Conservation (phyloP, 495 filamentous ascomycete genomes). For the Penicillium salamii region DNA sequence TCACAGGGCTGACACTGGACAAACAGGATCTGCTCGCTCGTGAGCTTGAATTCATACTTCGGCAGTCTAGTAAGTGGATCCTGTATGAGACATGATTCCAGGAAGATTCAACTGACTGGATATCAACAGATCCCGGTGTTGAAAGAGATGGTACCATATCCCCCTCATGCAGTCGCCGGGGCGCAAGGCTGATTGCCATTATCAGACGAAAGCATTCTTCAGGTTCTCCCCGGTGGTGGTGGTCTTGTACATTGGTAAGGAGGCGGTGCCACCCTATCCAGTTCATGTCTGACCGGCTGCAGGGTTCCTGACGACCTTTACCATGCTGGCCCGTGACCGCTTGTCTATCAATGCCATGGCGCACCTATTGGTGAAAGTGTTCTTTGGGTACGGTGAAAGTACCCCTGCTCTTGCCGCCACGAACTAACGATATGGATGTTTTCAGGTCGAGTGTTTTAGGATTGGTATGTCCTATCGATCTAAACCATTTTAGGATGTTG, state of each 20-base stretch:
- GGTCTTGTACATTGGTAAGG: constrained; percentile 69
- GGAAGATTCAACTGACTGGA: constrained; percentile 23
- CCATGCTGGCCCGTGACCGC: constrained; percentile 75
- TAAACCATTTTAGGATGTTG: constrained; percentile 8
- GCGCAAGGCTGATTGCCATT: constrained; percentile 27
- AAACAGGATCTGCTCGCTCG: constrained; percentile 73
- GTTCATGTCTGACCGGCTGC: constrained; percentile 21
- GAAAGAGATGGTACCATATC: constrained; percentile 70
- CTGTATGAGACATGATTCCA: constrained; percentile 3
- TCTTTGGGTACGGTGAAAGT: constrained; percentile 57
- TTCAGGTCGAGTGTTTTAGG: constrained; percentile 71
- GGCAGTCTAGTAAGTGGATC: constrained; percentile 60
- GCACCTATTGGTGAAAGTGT: constrained; percentile 83
- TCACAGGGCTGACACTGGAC: constrained; percentile 15
- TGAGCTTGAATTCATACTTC: constrained; percentile 89
- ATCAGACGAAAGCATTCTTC: constrained; percentile 80
- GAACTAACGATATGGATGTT: too few species aligned
- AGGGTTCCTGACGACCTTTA: constrained; percentile 93
- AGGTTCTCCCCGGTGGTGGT: constrained; percentile 87
- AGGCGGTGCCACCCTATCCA: constrained; percentile 7
- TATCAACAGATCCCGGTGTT: constrained; percentile 68
- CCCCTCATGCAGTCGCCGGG: not conserved
- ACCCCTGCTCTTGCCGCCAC: constrained; percentile 23
- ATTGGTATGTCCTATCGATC: constrained; percentile 58
- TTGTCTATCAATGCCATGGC: constrained; percentile 76